Evolutionary conservation across 1,284 basidiomycete genomes (phyloP).

Genomic region (Lentinus polychrous): DNA sequence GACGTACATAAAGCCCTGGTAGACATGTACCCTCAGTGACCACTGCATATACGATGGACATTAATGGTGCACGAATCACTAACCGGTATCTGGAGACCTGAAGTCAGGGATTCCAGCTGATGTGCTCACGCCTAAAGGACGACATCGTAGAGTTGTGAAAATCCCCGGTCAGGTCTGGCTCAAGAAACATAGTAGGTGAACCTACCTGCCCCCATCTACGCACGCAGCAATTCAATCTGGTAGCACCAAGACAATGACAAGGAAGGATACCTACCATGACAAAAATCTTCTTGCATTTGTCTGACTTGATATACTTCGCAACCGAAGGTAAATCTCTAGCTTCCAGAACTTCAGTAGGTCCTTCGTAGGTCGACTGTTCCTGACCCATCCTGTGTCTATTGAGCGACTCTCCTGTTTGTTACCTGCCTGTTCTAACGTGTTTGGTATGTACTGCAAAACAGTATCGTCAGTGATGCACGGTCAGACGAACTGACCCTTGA

Average conservation of each 20-base stretch:
- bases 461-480: no score
- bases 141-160: not conserved
- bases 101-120: conserved; percentile 80
- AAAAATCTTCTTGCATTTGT: conserved; percentile 57
- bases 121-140: conserved; percentile 58
- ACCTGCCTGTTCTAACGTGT: no score
- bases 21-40: not conserved
- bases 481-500: no score
- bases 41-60: not conserved
- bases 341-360: conserved; percentile 24
- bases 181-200: not conserved
- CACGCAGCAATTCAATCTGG: not conserved
- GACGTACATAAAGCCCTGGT: no score
- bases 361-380: conserved; percentile 17
- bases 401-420: no score
- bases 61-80: conserved; percentile 11
- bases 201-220: conserved; percentile 22
- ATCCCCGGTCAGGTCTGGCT: not conserved
- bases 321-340: conserved; percentile 37
- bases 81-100: conserved; percentile 69
- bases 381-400: conserved; percentile 12
- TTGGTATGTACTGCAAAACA: no score
- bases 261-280: conserved; percentile 54
- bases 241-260: no score
- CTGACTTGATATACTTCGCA: conserved; percentile 62